Evolutionary conservation across 306 rosid genomes (phyloP).

Genomic region (Psophocarpus tetragonolobus): DNA sequence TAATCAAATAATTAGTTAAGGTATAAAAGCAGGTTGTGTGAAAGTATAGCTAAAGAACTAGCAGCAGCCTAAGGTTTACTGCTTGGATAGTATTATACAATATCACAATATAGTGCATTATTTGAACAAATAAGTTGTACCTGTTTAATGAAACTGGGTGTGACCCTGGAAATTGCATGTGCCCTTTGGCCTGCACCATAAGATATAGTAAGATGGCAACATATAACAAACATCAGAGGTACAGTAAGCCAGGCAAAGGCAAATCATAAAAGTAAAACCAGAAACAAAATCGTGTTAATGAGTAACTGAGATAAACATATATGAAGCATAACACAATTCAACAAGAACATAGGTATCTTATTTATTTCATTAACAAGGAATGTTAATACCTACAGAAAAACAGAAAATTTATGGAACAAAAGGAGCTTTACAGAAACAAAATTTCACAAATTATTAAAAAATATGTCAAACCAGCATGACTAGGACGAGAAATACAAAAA

Average conservation of each 20-base stretch:
- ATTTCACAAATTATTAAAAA: background rate
- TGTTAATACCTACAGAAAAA: constrained; percentile 2
- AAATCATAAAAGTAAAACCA: background rate
- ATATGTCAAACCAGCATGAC: background rate
- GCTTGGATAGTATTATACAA: constrained; percentile 9
- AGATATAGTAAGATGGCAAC: constrained; percentile 28
- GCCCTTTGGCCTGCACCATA: constrained; percentile 73
- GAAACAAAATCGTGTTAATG: constrained; percentile 4
- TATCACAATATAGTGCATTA: background rate
- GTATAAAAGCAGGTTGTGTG: background rate
- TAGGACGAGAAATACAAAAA: background rate
- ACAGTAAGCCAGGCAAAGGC: constrained; percentile 26
- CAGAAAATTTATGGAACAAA: constrained; percentile 19
- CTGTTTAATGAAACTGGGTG: constrained; percentile 97
- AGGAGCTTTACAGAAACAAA: background rate
- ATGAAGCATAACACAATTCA: constrained; percentile 12
- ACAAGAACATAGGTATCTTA: background rate
- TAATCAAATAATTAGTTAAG: constrained; percentile 9
- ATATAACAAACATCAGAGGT: constrained; percentile 16
- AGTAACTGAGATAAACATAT: constrained; percentile 7
- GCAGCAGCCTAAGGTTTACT: constrained; percentile 11
- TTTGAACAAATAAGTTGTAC: constrained; percentile 42
- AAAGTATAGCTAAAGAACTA: background rate
- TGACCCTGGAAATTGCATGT: constrained; percentile 86
- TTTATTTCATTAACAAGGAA: constrained; percentile 3